Base-by-base conservation (phyloP, 2,329 filamentous ascomycete species). In the Ophiostoma himal-ulmi region DNA sequence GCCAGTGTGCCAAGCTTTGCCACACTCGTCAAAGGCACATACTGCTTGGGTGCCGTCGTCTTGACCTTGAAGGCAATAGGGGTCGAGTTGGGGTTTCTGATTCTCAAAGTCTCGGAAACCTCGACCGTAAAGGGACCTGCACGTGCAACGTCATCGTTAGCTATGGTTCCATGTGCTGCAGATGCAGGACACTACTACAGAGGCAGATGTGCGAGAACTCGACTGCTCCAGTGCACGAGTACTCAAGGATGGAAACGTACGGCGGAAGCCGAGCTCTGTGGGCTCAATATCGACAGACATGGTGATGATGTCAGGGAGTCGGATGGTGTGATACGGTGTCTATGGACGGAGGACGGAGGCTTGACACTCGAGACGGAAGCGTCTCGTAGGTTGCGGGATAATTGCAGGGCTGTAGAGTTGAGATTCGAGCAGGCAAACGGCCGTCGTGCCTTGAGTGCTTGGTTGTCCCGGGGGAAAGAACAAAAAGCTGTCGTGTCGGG, bases 11-110 rank as follows among this genome's bases (percentile, higher is more conserved):
- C 26, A 11, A 57, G 52, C 52, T 30, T 57, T 8, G 39, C 14
- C 39, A 44, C 3, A 44, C 44, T n/a, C 36, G n/a, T 39, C 1
- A n/a, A 1, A 65, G 6, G 60, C 14, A 71, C 73, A 81, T 91
- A 99, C 94, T 98, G 95, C 83, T 98, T 98, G 44, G 95, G 95
- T 68, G 95, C 95, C 73, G 95, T 99, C 67, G 95, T 99, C 89
- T 99, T 99, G 81, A 99, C 95, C 86, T 91, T 91, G 83, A 91
- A 91, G 54, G 88, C 88, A 74, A 91, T 82, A 8, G 89, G 88
- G 60, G 83, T 82, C 67, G 82, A 80, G 78, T 86, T 89, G 64
- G 85, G 83, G 80, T 91, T 91, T 79, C 82, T 86, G 78, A 91
- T 88, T 76, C 82, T 88, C 74, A 91, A 81, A 71, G 82, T 84